Conservation (phyloP, 306 rosid species). For the Quercus aquifolioides region DNA sequence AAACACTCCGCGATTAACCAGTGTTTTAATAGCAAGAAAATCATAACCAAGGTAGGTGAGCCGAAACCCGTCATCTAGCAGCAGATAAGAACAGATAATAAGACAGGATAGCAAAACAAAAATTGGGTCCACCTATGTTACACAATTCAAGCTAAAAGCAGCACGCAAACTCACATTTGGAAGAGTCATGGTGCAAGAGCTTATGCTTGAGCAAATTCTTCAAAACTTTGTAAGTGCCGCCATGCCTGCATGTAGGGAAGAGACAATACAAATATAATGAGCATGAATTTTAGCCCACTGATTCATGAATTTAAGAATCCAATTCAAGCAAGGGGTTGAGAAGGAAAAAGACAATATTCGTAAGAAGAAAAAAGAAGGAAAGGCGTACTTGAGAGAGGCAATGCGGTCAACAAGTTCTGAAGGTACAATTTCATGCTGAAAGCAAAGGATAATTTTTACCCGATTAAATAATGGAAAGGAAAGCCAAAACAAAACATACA, state of each 20-base stretch:
- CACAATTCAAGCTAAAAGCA: neutral
- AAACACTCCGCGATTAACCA: constrained; percentile 90
- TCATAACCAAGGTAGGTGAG: constrained; percentile 96
- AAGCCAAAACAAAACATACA: neutral
- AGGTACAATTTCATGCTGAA: constrained; percentile 83
- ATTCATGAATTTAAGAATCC: neutral
- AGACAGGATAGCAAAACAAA: neutral
- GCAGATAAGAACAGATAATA: constrained; percentile 8
- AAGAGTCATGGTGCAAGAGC: constrained; percentile 84
- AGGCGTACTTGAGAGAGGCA: constrained; percentile 64
- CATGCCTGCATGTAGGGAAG: constrained; percentile 52
- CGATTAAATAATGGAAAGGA: neutral
- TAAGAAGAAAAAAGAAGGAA: neutral
- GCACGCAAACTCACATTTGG: constrained; percentile 62
- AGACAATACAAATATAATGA: neutral
- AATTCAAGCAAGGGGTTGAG: neutral
- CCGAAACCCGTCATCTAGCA: constrained; percentile 88
- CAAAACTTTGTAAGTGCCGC: constrained; percentile 85
- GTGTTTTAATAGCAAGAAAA: constrained; percentile 89
- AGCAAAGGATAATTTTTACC: neutral
- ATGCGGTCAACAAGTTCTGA: constrained; percentile 70
- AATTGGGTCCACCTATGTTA: neutral
- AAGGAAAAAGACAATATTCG: neutral
- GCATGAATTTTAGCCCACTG: too few relatives aligned
- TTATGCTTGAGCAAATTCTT: constrained; percentile 84